Percentiles rank a stretch among this genome's conserved stretches.
These are phyloP conservation scores for Cladophialophora psammophila DNA, from an alignment of 2,329 filamentous ascomycete genomes.

Conservation along the genomic window DNA sequence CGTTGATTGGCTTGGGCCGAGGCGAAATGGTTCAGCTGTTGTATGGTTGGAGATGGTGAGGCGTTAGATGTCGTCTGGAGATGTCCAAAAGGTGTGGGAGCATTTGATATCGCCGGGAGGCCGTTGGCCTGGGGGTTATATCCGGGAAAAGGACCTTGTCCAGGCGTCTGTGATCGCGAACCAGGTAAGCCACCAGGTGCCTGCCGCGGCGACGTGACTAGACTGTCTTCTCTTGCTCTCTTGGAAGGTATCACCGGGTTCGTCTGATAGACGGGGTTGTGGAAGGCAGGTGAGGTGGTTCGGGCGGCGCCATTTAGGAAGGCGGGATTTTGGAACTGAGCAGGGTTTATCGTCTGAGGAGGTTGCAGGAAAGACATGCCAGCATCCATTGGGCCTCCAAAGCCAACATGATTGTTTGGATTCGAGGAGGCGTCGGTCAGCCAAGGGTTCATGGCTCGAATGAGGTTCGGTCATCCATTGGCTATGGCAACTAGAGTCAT, in stretches of 20 bases:
- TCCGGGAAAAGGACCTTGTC: constrained; percentile 74
- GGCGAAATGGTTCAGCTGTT: constrained; percentile 73
- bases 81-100: constrained; percentile 78
- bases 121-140: constrained; percentile 72
- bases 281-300: constrained; percentile 80
- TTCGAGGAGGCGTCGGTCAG: constrained; percentile 57
- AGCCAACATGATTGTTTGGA: constrained; percentile 58
- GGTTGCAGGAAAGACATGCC: constrained; percentile 57
- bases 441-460: constrained; percentile 61
- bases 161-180: constrained; percentile 91
- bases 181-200: constrained; percentile 75
- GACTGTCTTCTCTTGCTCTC: constrained; percentile 81
- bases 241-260: constrained; percentile 90
- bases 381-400: constrained; percentile 55
- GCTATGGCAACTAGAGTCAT: constrained; percentile 44
- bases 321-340: constrained; percentile 60
- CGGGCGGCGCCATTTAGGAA: constrained; percentile 86
- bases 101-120: constrained; percentile 65
- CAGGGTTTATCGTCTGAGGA: constrained; percentile 58
- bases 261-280: constrained; percentile 80
- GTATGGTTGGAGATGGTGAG: constrained; percentile 89
- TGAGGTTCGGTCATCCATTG: constrained; percentile 56
- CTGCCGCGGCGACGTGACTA: constrained; percentile 81
- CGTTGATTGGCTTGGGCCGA: constrained; percentile 73
- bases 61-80: constrained; percentile 82